Evolutionary conservation across 2,329 filamentous ascomycete genomes (phyloP).

Genomic region (Reticulascus tulasneorum): DNA sequence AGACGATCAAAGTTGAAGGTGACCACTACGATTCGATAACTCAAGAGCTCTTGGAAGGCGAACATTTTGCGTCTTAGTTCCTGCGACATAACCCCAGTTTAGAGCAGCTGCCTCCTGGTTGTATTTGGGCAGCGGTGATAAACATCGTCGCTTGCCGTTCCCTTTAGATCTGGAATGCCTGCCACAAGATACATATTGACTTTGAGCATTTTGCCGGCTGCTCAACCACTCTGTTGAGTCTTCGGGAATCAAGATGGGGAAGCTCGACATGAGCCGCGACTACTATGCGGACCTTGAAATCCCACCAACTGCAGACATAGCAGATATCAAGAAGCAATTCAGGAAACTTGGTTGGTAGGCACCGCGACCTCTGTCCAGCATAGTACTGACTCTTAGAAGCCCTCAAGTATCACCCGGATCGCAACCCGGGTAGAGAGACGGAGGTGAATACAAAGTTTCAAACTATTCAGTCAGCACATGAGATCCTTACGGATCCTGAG

Average conservation of each 20-base stretch:
- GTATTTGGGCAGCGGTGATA: not conserved
- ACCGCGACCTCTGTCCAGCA: not conserved
- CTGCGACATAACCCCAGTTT: not conserved
- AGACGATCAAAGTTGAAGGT: too few relatives aligned
- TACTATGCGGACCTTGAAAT: conserved; percentile 85
- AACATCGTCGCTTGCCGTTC: not conserved
- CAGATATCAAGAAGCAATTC: conserved; percentile 83
- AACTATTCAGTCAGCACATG: conserved; percentile 80
- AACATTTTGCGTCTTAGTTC: not conserved
- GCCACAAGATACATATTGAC: not conserved
- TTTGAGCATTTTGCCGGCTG: too few relatives aligned
- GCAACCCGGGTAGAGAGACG: conserved; percentile 77
- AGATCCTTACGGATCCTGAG: conserved; percentile 57
- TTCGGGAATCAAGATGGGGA: conserved; percentile 53
- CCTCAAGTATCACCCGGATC: conserved; percentile 82
- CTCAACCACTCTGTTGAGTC: too few relatives aligned
- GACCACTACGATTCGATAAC: too few relatives aligned
- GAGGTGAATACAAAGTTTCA: conserved; percentile 82
- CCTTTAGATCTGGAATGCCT: not conserved
- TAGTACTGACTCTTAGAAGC: conserved; percentile 44
- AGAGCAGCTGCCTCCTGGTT: not conserved
- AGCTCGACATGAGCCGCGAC: conserved; percentile 65
- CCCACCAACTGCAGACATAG: conserved; percentile 59
- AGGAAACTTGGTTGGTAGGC: conserved; percentile 68
- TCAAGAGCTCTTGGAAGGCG: too few relatives aligned